These are phyloP conservation scores for Tuber microsphaerosporum DNA, from an alignment of 495 filamentous ascomycete species.

Conservation along the genomic window DNA sequence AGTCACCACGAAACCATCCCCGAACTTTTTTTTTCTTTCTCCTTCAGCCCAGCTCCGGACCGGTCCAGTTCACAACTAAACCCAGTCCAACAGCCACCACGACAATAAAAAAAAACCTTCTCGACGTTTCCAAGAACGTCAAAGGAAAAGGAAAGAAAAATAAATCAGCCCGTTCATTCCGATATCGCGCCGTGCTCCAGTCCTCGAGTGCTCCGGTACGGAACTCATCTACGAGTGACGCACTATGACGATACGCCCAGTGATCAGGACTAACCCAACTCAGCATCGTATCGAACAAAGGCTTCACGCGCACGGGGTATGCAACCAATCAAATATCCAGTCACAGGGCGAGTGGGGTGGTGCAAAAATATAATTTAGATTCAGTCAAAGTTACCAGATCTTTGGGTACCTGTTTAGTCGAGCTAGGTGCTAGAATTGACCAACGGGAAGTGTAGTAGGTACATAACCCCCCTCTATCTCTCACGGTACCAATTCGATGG, in stretches of 20 bases:
- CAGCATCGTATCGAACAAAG: background rate
- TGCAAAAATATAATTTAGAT: constrained; percentile 2
- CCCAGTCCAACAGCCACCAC: background rate
- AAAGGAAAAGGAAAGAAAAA: background rate
- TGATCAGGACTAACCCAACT: background rate
- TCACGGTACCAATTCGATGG: background rate
- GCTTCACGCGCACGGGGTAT: background rate
- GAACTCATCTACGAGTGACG: background rate
- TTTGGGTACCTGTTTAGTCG: background rate
- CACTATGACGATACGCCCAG: background rate
- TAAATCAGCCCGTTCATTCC: background rate
- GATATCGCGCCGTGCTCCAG: background rate
- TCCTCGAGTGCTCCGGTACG: background rate
- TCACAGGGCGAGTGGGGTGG: background rate
- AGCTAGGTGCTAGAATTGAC: constrained; percentile 1
- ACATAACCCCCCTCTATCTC: background rate
- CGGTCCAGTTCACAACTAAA: background rate
- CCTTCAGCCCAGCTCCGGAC: background rate
- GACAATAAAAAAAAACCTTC: constrained; percentile 4
- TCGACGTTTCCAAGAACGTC: background rate
- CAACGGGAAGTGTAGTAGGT: background rate
- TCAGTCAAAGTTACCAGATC: constrained; percentile 6
- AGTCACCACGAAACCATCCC: background rate
- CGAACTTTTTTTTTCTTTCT: background rate
- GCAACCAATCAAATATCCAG: background rate